Conservation (phyloP, 306 rosid genomes). For the Vicia faba region DNA sequence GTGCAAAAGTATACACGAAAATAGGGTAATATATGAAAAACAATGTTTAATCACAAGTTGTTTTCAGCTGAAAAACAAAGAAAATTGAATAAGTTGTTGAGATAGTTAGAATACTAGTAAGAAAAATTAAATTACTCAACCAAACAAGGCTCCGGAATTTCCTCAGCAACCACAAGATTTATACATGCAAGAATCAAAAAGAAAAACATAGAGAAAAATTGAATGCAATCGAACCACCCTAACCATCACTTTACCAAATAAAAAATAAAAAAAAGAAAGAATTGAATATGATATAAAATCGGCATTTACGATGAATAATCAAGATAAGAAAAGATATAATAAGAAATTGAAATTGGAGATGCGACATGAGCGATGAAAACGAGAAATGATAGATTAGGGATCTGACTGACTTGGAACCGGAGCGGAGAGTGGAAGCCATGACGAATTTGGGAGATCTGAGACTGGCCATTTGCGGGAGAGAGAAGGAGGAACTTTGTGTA, state of each 20-base stretch:
- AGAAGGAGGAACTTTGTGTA: slow-evolving; percentile 52
- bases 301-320: background rate
- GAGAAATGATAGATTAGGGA: background rate
- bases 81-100: slow-evolving; percentile 1
- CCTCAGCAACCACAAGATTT: slow-evolving; percentile 42
- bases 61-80: background rate
- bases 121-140: slow-evolving; percentile 13
- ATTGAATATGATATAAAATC: background rate
- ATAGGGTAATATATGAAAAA: background rate
- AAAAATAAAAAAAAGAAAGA: no score
- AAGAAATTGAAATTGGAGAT: background rate
- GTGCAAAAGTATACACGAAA: no score
- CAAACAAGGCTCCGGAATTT: slow-evolving; percentile 5
- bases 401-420: slow-evolving; percentile 64
- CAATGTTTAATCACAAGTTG: background rate
- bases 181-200: slow-evolving; percentile 11
- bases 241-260: slow-evolving; percentile 36
- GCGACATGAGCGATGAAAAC: background rate
- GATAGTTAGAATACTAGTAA: no score
- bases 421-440: slow-evolving; percentile 84
- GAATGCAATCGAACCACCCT: slow-evolving; percentile 43
- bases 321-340: background rate
- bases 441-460: slow-evolving; percentile 82
- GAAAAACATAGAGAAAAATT: background rate
- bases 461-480: slow-evolving; percentile 62